phyloP scores from a whole-genome alignment of 1,139 yeast genomes.

The Saccharomyces uvarum region DNA sequence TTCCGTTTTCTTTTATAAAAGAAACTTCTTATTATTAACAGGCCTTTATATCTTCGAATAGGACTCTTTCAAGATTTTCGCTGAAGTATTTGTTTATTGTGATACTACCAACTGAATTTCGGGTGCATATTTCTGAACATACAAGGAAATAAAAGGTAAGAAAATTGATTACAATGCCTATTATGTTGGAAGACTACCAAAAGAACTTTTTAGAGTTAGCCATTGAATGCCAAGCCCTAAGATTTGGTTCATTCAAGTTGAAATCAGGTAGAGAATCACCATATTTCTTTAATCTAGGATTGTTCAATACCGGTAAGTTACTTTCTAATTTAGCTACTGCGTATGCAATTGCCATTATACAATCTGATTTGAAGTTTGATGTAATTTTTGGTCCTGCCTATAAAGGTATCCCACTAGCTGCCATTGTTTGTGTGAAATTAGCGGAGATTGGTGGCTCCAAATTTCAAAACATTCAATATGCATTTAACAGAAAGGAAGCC shows the following conservation, averaged over 20 bases:
- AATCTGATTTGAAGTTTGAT: slow-evolving; percentile 75
- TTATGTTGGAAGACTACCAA: slow-evolving; percentile 43
- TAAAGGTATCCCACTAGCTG: slow-evolving; percentile 93
- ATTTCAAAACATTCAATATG: slow-evolving; percentile 56
- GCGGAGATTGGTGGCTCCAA: slow-evolving; percentile 83
- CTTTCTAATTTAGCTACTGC: slow-evolving; percentile 76
- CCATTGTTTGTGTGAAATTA: slow-evolving; percentile 82
- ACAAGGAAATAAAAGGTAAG: not conserved
- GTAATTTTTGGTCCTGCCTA: slow-evolving; percentile 95
- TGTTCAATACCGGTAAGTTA: slow-evolving; percentile 72
- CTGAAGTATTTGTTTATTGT: not conserved
- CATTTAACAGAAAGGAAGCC: slow-evolving; percentile 84
- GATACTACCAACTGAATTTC: slow-evolving; percentile 1
- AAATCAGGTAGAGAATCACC: slow-evolving; percentile 94
- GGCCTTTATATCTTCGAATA: not conserved
- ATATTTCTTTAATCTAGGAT: slow-evolving; percentile 90
- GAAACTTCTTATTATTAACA: not conserved
- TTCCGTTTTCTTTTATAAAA: not conserved
- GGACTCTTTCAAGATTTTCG: not conserved
- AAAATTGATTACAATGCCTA: slow-evolving; percentile 11
- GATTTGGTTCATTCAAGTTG: slow-evolving; percentile 80
- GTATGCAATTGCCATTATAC: slow-evolving; percentile 81
- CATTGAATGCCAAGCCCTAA: slow-evolving; percentile 68
- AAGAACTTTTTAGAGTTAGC: slow-evolving; percentile 72
- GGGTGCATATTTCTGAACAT: not conserved